Conservation (phyloP, 129 eudicot species). For the Oenanthe sinensis region DNA sequence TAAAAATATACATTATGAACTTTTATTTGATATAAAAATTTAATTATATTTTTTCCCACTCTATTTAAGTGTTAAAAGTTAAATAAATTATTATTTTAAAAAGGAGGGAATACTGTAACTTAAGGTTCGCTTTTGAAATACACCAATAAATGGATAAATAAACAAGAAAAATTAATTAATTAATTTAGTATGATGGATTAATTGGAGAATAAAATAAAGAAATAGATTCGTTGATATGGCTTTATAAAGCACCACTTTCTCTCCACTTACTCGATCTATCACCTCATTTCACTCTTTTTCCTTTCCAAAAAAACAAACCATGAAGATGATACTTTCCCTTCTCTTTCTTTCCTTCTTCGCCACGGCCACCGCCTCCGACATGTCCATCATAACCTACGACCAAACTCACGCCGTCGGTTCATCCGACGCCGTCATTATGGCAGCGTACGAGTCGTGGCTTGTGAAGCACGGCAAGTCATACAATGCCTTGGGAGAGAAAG, state of each 20-base stretch:
- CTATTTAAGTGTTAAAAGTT: too few relatives aligned
- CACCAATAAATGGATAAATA: too few relatives aligned
- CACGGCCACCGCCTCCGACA: not conserved
- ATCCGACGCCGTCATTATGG: slow-evolving; percentile 18
- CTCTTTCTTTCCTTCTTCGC: not conserved
- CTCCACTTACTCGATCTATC: not conserved
- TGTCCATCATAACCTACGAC: slow-evolving; percentile 11
- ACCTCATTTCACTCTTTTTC: not conserved
- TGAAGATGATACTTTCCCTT: not conserved
- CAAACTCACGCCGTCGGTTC: not conserved
- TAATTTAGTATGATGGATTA: too few relatives aligned
- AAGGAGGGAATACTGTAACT: too few relatives aligned
- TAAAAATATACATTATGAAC: too few relatives aligned
- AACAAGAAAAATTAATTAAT: too few relatives aligned
- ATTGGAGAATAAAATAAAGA: not conserved
- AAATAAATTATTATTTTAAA: too few relatives aligned
- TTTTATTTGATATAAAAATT: too few relatives aligned
- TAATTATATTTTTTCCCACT: too few relatives aligned
- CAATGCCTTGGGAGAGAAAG: slow-evolving; percentile 41
- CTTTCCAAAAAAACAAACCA: not conserved
- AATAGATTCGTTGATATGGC: not conserved
- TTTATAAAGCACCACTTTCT: not conserved
- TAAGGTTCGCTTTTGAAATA: too few relatives aligned
- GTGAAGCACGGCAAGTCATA: slow-evolving; percentile 30
- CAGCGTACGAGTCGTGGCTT: slow-evolving; percentile 37